Conservation (phyloP, 2,329 filamentous ascomycete genomes). For the Penicillium sp. region DNA sequence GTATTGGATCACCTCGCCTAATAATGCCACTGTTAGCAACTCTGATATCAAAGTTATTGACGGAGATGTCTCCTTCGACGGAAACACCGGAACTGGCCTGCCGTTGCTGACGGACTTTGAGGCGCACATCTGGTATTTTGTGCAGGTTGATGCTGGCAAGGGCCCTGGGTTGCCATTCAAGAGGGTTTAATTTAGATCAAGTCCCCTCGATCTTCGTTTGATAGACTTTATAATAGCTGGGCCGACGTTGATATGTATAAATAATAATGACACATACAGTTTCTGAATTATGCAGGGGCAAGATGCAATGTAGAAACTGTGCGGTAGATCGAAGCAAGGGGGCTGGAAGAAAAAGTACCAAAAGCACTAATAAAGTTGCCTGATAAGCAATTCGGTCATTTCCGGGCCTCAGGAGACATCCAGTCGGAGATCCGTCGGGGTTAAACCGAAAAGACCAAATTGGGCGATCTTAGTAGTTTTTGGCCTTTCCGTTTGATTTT, state of each 20-base stretch:
- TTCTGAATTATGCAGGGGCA: not conserved
- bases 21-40: slow-evolving; percentile 21
- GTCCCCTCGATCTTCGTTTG: not conserved
- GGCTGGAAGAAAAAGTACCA: not conserved
- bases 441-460: not conserved
- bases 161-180: slow-evolving; percentile 17
- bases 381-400: slow-evolving; percentile 2
- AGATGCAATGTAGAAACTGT: too few relatives aligned
- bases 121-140: slow-evolving; percentile 31
- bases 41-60: slow-evolving; percentile 24
- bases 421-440: slow-evolving; percentile 1
- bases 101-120: slow-evolving; percentile 16
- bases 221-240: not conserved
- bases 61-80: slow-evolving; percentile 25
- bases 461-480: slow-evolving; percentile 3
- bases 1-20: slow-evolving; percentile 57
- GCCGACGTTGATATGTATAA: not conserved
- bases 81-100: slow-evolving; percentile 28
- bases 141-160: slow-evolving; percentile 22
- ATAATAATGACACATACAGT: not conserved
- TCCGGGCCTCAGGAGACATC: not conserved
- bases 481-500: not conserved
- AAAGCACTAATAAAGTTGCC: not conserved
- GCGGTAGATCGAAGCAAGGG: not conserved
- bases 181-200: not conserved